These are phyloP conservation scores for Aspergillus felis DNA, from an alignment of 2,329 filamentous ascomycete genomes.

Conservation along the genomic window DNA sequence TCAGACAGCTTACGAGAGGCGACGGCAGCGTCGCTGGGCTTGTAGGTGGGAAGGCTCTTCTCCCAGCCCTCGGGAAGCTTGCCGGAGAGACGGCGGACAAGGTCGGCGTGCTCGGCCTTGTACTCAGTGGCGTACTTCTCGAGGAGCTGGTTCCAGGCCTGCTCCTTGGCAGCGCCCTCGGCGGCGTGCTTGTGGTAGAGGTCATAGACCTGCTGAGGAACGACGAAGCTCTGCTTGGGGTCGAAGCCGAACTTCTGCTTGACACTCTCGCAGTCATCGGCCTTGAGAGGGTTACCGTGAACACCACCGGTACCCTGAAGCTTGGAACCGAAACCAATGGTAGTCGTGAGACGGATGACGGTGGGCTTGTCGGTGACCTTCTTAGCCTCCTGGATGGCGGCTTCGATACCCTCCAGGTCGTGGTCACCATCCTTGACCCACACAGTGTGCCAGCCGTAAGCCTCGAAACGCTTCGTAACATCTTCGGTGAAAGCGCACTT, in stretches of 20 bases:
- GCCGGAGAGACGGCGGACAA: conserved; percentile 72
- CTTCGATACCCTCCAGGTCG: conserved; percentile 83
- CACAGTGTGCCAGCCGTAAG: conserved; percentile 93
- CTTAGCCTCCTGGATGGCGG: conserved; percentile 79
- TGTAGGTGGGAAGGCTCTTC: conserved; percentile 88
- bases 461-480: conserved; percentile 87
- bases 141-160: conserved; percentile 93
- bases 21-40: conserved; percentile 74
- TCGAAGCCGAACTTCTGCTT: conserved; percentile 97
- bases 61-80: conserved; percentile 96
- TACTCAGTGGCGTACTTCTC: conserved; percentile 78
- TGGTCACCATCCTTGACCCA: conserved; percentile 82
- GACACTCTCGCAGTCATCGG: conserved; percentile 86
- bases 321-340: conserved; percentile 92
- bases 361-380: conserved; percentile 93
- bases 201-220: conserved; percentile 94
- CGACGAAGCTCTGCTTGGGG: conserved; percentile 85
- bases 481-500: conserved; percentile 97
- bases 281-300: conserved; percentile 93
- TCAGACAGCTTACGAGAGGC: conserved; percentile 97
- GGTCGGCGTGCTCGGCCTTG: conserved; percentile 74
- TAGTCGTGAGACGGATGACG: conserved; percentile 94
- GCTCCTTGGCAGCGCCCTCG: conserved; percentile 81
- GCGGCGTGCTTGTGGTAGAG: conserved; percentile 78
- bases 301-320: conserved; percentile 92